A percentile compares a stretch with the other conserved stretches of the same genome.
Conservation (phyloP, 768 basidiomycete species). For the Postia placenta region DNA sequence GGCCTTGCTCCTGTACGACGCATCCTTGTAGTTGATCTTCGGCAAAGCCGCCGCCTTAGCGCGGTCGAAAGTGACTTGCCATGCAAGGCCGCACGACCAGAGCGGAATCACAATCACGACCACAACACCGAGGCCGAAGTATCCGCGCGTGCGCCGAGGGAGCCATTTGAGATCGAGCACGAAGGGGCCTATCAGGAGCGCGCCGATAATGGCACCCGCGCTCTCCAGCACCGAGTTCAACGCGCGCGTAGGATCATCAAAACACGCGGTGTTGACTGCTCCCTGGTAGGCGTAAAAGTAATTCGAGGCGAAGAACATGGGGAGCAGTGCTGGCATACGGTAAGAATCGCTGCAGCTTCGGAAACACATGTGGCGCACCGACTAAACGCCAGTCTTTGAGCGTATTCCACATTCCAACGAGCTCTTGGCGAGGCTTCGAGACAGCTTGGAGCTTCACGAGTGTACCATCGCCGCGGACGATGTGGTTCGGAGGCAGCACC, state of each 20-base stretch:
- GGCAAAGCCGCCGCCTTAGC: slow-evolving; percentile 8
- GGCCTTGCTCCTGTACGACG: slow-evolving; percentile 28
- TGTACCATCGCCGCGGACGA: slow-evolving; percentile 35
- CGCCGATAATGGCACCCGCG: slow-evolving; percentile 37
- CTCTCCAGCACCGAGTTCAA: slow-evolving; percentile 32
- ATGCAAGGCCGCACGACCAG: slow-evolving; percentile 34
- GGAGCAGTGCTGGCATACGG: slow-evolving; percentile 23
- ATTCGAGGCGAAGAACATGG: slow-evolving; percentile 41
- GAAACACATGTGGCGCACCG: slow-evolving; percentile 8
- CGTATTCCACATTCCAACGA: slow-evolving; percentile 22
- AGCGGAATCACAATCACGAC: slow-evolving; percentile 24
- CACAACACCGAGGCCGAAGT: slow-evolving; percentile 31
- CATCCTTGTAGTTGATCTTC: slow-evolving; percentile 28
- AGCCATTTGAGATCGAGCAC: slow-evolving; percentile 31
- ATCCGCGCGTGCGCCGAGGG: slow-evolving; percentile 31
- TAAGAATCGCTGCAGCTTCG: not conserved
- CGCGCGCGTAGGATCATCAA: slow-evolving; percentile 41
- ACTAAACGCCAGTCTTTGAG: slow-evolving; percentile 38
- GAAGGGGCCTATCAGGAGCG: slow-evolving; percentile 34
- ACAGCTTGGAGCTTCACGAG: slow-evolving; percentile 30
- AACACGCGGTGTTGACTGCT: slow-evolving; percentile 31
- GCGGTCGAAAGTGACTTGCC: slow-evolving; percentile 34
- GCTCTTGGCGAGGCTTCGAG: slow-evolving; percentile 24
- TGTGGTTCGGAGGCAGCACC: slow-evolving; percentile 30
- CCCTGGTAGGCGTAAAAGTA: slow-evolving; percentile 43